Base-by-base conservation (phyloP, 768 basidiomycete genomes). In the Macrolepiota dolichaula region DNA sequence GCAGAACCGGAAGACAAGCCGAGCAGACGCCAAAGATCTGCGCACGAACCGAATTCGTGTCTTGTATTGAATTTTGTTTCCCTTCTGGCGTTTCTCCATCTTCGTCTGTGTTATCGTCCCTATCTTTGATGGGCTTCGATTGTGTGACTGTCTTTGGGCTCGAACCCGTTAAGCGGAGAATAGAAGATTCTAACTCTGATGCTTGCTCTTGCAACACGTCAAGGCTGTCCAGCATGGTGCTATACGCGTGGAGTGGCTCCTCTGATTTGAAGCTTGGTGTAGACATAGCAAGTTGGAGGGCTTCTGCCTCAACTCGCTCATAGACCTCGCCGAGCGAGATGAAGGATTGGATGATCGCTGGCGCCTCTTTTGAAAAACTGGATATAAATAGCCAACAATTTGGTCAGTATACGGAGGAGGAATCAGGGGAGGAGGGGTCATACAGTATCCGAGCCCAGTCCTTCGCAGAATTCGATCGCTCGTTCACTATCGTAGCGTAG, bases 391-490 rank as follows among this genome's bases (percentile, higher is more conserved):
- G n/a, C n/a, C n/a, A n/a, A n/a, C n/a, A n/a, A n/a, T n/a, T n/a
- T 46, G 50, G 58, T 44, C 40, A 42, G 40, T 13, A 4, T 47
- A 19, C n/a, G 46, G 24, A 47, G 46, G 19, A 47, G 44, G 42
- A 42, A 44, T n/a, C n/a, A n/a, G n/a, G n/a, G n/a, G n/a, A n/a
- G n/a, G n/a, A n/a, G n/a, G n/a, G n/a, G n/a, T n/a, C 81, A 69
- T 70, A 74, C 73, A 52, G 66, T 51, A 59, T 75, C 69, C 9
- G 72, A 68, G 2, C 71, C 66, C 6, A 82, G 70, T 57, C 80
- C 80, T 13, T 84, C 82, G 57, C 76, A 78, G 57, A 85, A 79
- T 22, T 78, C 73, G 15, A 79, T 68, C 1, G 72, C 62, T 19
- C 70, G 71, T 66, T 84, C 80, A 0, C n/a, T n/a, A n/a, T n/a